These are phyloP conservation scores for Inga leiocalycina DNA, from an alignment of 306 rosid species.

Conservation along the genomic window DNA sequence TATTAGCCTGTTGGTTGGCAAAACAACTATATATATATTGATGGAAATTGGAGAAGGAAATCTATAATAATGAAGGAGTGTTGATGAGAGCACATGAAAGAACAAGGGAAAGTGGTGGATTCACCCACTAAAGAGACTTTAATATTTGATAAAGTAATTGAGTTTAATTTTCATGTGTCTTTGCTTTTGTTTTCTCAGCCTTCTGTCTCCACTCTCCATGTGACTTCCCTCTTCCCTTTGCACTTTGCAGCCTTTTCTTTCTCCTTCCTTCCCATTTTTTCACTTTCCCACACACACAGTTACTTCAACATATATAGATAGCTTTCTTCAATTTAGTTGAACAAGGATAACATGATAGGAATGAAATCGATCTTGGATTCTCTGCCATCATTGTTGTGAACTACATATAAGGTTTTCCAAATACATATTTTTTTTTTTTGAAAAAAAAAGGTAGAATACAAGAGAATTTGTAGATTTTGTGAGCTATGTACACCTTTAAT, in stretches of 20 bases:
- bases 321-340: neutral
- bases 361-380: neutral
- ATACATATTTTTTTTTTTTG: no score
- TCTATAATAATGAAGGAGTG: neutral
- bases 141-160: neutral
- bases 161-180: neutral
- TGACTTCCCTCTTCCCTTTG: neutral
- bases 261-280: neutral
- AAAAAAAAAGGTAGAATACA: neutral
- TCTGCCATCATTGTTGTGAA: neutral
- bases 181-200: neutral
- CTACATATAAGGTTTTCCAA: neutral
- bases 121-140: neutral
- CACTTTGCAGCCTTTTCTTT: neutral
- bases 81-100: constrained; percentile 35
- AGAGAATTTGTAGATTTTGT: neutral
- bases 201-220: neutral
- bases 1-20: no score
- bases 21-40: no score
- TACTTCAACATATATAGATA: neutral
- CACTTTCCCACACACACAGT: neutral
- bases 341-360: neutral
- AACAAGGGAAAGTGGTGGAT: neutral
- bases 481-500: no score
- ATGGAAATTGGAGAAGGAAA: neutral